Percentiles rank a stretch among this genome's conserved stretches.
Evolutionary conservation across 1,284 basidiomycete species (phyloP).

Genomic region (Puccinia coronata): DNA sequence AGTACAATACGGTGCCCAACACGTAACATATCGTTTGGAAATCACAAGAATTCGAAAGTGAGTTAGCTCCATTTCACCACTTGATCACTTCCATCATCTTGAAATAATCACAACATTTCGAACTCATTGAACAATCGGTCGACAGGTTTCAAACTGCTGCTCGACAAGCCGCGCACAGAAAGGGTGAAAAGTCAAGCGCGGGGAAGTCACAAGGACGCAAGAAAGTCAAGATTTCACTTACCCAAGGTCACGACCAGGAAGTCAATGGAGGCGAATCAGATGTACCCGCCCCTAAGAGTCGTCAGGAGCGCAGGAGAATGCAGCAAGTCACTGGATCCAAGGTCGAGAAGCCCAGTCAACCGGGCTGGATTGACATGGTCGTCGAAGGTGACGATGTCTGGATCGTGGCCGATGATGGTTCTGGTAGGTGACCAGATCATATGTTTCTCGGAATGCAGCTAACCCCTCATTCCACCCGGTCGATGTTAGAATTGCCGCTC

Average conservation of each 20-base stretch:
- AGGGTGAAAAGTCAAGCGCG: conserved; percentile 6
- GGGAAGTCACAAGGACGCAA: conserved; percentile 36
- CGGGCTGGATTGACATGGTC: conserved; percentile 53
- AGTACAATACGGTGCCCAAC: conserved; percentile 76
- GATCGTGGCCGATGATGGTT: conserved; percentile 55
- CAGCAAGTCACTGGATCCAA: conserved; percentile 50
- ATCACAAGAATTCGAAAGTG: conserved; percentile 64
- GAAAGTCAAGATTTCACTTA: conserved; percentile 49
- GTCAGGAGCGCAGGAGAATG: conserved; percentile 53
- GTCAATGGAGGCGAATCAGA: conserved; percentile 50
- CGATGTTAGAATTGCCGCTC: conserved; percentile 48
- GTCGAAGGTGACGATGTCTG: conserved; percentile 56
- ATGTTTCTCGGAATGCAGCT: neutral
- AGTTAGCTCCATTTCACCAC: neutral
- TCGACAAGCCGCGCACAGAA: conserved; percentile 53
- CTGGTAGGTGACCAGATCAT: conserved; percentile 50
- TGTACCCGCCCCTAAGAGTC: conserved; percentile 51
- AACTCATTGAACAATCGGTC: neutral
- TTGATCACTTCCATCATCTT: neutral
- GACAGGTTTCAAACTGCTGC: conserved; percentile 55
- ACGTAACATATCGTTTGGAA: conserved; percentile 74
- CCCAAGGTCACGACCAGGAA: conserved; percentile 11
- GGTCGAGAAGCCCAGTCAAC: conserved; percentile 51
- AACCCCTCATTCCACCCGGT: neutral
- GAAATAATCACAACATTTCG: neutral